phyloP scores from a whole-genome alignment of 139 green algal species.

The Chlorella vulgaris region DNA sequence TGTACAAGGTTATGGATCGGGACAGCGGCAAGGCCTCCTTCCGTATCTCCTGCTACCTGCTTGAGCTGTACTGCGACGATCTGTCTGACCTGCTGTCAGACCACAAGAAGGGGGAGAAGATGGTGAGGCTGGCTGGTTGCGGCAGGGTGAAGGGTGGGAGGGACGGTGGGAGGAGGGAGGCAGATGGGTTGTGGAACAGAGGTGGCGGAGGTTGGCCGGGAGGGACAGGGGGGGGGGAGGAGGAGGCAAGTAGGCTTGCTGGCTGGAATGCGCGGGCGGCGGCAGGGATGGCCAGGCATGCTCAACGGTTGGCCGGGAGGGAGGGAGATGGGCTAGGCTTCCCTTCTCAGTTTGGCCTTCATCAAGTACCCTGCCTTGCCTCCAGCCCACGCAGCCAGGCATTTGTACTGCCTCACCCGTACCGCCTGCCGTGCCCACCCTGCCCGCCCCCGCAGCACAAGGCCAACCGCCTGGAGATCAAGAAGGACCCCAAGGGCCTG shows the following conservation, averaged over 20 bases:
- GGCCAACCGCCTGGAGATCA: slow-evolving; percentile 93
- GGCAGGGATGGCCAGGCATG: too few species aligned
- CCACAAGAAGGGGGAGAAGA: slow-evolving; percentile 31
- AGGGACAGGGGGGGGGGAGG: too few species aligned
- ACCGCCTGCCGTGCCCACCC: neutral
- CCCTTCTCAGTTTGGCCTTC: too few species aligned
- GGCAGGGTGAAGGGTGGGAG: neutral
- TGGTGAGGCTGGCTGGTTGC: neutral
- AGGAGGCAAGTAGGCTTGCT: too few species aligned
- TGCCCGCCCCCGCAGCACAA: slow-evolving; percentile 25
- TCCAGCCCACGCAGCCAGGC: too few species aligned
- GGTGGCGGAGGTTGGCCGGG: neutral
- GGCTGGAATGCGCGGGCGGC: too few species aligned
- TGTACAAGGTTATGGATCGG: slow-evolving; percentile 84
- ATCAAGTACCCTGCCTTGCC: too few species aligned
- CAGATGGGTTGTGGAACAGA: neutral
- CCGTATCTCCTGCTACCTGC: slow-evolving; percentile 89
- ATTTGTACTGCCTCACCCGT: too few species aligned
- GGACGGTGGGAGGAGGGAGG: neutral
- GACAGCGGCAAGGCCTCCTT: slow-evolving; percentile 86
- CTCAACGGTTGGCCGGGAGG: too few species aligned
- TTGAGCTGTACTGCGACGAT: slow-evolving; percentile 96
- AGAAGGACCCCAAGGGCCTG: slow-evolving; percentile 96
- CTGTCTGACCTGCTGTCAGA: slow-evolving; percentile 84
- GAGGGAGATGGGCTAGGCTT: too few species aligned